phyloP scores from a whole-genome alignment of 2,329 filamentous ascomycete genomes.

The Pestalotiopsis sp. region DNA sequence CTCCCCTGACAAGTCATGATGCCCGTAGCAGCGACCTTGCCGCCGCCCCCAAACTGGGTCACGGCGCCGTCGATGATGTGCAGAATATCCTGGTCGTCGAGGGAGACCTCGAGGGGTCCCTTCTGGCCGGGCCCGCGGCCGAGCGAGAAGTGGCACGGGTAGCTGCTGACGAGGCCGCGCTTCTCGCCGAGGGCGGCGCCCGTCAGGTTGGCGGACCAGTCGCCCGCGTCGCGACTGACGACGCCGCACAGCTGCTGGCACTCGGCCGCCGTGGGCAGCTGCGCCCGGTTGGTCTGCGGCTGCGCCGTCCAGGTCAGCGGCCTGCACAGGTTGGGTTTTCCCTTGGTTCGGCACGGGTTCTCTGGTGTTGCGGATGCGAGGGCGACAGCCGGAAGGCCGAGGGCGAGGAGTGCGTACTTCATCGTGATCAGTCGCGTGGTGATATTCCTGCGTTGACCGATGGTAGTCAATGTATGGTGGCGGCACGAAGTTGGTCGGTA shows the following conservation, averaged over 20 bases:
- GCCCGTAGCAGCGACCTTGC: slow-evolving; percentile 10
- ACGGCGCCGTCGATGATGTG: slow-evolving; percentile 13
- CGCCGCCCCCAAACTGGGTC: slow-evolving; percentile 1
- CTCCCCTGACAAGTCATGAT: slow-evolving; percentile 13
- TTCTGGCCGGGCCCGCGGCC: slow-evolving; percentile 11
- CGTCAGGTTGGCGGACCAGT: slow-evolving; percentile 16
- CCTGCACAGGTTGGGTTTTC: no score
- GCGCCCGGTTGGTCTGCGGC: no score
- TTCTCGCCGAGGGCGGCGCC: slow-evolving; percentile 7
- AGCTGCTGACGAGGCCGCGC: slow-evolving; percentile 4
- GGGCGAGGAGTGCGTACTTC: no score
- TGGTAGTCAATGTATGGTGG: no score
- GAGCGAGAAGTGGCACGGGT: slow-evolving; percentile 11
- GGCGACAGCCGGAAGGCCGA: no score
- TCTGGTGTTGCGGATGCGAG: no score
- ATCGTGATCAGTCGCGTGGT: no score
- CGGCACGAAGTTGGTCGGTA: no score
- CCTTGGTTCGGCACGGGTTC: no score
- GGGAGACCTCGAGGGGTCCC: slow-evolving; percentile 13
- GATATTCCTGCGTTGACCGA: no score
- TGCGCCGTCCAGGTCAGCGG: no score
- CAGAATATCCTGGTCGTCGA: slow-evolving; percentile 12
- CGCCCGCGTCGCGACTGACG: slow-evolving; percentile 7
- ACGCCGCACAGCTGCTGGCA: slow-evolving; percentile 11
- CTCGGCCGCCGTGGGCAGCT: not conserved